phyloP scores from a whole-genome alignment of 75 land plant species.

The Picea glauca region DNA sequence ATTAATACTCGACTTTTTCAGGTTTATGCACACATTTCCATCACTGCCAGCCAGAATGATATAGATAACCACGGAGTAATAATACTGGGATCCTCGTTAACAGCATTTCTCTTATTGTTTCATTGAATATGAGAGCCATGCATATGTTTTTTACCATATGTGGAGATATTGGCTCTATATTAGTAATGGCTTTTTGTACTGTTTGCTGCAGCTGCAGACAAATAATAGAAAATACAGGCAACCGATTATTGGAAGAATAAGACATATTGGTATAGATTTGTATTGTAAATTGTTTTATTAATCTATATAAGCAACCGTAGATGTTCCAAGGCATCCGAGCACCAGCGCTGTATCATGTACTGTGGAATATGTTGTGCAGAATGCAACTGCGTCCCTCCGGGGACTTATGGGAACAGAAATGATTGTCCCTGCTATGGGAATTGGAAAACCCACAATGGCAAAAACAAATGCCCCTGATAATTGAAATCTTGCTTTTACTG shows the following conservation, averaged over 20 bases:
- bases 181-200: no score
- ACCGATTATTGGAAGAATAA: no score
- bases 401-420: background rate
- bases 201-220: background rate
- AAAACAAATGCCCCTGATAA: background rate
- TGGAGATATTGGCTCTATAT: no score
- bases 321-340: constrained; percentile 21
- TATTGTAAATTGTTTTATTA: background rate
- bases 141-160: no score
- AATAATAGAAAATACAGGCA: background rate
- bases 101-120: no score
- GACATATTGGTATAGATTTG: background rate
- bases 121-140: no score
- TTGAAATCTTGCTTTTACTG: no score
- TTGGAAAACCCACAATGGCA: background rate
- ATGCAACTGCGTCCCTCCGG: constrained; percentile 30
- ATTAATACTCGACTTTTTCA: no score
- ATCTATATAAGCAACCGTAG: background rate
- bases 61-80: no score
- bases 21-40: no score
- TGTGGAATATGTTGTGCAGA: constrained; percentile 30
- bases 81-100: no score
- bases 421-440: background rate
- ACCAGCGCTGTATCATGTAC: constrained; percentile 8
- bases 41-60: no score